phyloP scores from a whole-genome alignment of 352 stramenopile genomes.

The Phytophthora cryptogea region DNA sequence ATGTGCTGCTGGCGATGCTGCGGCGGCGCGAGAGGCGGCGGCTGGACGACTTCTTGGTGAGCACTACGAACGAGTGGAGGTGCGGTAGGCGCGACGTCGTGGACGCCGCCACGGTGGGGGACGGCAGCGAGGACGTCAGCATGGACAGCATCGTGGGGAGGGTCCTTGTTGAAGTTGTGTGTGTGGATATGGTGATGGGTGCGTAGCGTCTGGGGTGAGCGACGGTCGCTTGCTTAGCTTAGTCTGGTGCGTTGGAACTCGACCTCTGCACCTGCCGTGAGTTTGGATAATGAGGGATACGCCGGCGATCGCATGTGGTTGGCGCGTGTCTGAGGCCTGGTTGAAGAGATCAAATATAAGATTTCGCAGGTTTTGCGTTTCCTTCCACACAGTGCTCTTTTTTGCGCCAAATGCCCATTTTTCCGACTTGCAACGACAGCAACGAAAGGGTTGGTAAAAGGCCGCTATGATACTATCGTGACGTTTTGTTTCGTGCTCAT shows the following conservation, averaged over 20 bases:
- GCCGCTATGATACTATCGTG: no score
- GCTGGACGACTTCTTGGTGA: conserved; percentile 36
- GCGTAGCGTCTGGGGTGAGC: neutral
- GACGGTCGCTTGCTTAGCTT: neutral
- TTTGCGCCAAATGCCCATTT: neutral
- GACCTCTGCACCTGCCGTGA: neutral
- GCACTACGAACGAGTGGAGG: conserved; percentile 46
- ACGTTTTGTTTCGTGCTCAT: no score
- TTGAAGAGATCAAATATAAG: conserved; percentile 2
- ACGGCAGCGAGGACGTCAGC: conserved; percentile 35
- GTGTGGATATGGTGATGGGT: conserved; percentile 2
- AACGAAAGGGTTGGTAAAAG: no score
- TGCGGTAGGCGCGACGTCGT: conserved; percentile 17
- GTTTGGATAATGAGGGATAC: conserved; percentile 17
- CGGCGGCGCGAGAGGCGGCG: conserved; percentile 34
- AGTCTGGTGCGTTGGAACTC: no score
- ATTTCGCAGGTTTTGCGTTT: neutral
- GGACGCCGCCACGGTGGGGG: conserved; percentile 15
- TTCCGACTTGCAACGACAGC: neutral
- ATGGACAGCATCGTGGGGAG: conserved; percentile 25
- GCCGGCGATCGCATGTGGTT: neutral
- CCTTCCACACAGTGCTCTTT: neutral
- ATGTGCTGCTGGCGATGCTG: conserved; percentile 41
- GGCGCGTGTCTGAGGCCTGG: neutral
- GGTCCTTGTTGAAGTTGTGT: conserved; percentile 23